Evolutionary conservation across 129 eudicot species (phyloP).

Genomic region (Tagetes erecta): DNA sequence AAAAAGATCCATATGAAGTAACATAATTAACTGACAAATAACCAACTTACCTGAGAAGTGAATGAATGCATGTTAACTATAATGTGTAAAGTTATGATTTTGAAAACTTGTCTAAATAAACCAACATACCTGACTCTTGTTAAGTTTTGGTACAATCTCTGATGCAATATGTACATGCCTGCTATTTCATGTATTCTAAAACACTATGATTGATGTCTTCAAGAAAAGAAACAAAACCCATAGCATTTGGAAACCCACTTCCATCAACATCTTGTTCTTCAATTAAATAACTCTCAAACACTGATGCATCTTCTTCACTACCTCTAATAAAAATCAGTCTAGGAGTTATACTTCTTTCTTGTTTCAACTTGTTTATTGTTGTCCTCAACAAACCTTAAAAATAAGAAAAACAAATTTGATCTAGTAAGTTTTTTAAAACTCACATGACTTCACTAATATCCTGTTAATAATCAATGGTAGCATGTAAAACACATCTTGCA

Average conservation of each 20-base stretch:
- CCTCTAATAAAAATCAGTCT: conserved; percentile 78
- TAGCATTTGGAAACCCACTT: conserved; percentile 73
- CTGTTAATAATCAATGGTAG: background rate
- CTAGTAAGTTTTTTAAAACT: background rate
- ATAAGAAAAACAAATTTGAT: background rate
- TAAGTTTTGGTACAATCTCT: conserved; percentile 22
- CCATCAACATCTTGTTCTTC: conserved; percentile 97
- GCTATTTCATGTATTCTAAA: conserved; percentile 74
- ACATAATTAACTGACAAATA: background rate
- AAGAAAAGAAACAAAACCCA: conserved; percentile 93
- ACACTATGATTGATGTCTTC: conserved; percentile 81
- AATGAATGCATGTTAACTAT: conserved; percentile 7
- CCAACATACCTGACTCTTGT: conserved; percentile 26
- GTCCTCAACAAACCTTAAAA: conserved; percentile 70
- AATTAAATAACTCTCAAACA: conserved; percentile 79
- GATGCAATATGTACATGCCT: conserved; percentile 28
- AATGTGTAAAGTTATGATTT: conserved; percentile 27
- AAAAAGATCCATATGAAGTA: too few species aligned
- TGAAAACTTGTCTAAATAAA: background rate
- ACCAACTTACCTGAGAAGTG: background rate
- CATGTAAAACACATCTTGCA: background rate
- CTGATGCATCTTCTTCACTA: conserved; percentile 76
- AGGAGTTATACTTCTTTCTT: conserved; percentile 95
- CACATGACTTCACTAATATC: background rate
- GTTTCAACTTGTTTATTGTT: conserved; percentile 80